Base-by-base conservation (phyloP, 805 yeast genomes). In the Candida ipomoeae region DNA sequence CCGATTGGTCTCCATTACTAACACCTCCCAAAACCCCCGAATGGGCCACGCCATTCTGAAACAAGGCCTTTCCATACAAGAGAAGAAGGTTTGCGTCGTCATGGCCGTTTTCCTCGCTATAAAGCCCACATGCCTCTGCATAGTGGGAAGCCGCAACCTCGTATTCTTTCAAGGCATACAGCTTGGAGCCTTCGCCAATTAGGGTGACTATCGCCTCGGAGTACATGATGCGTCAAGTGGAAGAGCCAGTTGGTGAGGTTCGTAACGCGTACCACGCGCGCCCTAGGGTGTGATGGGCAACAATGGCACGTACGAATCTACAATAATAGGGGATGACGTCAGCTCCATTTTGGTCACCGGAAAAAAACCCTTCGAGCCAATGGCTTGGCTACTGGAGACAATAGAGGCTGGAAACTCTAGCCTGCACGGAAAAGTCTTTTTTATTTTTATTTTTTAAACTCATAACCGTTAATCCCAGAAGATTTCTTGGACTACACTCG, bases 11-110 rank as follows among this genome's bases (percentile, higher is more conserved):
- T n/a, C 29, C 35, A 13, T 43, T 43, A 37, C 52, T 48, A 2
- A 54, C 49, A 40, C 53, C 59, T 15, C 96, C 96, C 53, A 91
- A 76, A 3, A 91, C 85, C 40, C 85, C 91, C 2, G 89, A 82
- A 41, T 80, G 84, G 17, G 81, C 70, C 7, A 88, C 86, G 0
- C 91, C 97, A 36, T 81, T 79, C 55, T 84, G 86, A 68, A 85
- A 90, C 35, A 91, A 67, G 0, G 96, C 83, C 63, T 83, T 82
- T 2, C 96, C 97, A 56, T 90, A 90, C 38, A 86, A 66, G 56
- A 78, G 82, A 59, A 90, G 71, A 56, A 89, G 73, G 53, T 87
- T 87, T 5, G 94, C 85, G 55, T 89, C 96, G 41, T 79, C 78
- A n/a, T 80, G 82, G 13, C 77, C 73, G 20, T 75, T 69, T 37